Conservation (phyloP, 1,284 basidiomycete genomes). For the Coriolopsis trogii region DNA sequence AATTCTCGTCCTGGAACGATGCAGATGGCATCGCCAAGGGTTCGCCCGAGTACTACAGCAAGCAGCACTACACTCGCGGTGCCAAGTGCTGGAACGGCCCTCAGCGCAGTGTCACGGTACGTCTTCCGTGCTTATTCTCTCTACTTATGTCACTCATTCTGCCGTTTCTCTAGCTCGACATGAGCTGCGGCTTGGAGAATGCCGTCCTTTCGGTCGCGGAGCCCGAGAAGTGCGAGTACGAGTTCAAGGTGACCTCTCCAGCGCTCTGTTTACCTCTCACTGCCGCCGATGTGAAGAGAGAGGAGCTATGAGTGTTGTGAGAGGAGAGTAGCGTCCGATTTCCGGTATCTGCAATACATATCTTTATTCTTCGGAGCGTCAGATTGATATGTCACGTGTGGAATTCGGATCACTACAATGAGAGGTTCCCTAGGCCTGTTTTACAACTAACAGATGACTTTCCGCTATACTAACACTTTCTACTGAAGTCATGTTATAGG, state of each 20-base stretch:
- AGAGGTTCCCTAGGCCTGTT: too few species aligned
- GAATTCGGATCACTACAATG: not conserved
- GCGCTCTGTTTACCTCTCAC: slow-evolving; percentile 79
- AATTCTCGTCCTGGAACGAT: slow-evolving; percentile 79
- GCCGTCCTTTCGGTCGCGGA: slow-evolving; percentile 83
- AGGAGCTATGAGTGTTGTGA: slow-evolving; percentile 45
- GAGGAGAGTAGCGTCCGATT: not conserved
- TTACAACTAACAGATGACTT: too few species aligned
- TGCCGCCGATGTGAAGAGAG: slow-evolving; percentile 38
- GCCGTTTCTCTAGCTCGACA: slow-evolving; percentile 58
- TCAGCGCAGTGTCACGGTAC: slow-evolving; percentile 76
- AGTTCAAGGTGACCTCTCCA: slow-evolving; percentile 85
- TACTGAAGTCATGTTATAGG: too few species aligned
- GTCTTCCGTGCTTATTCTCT: slow-evolving; percentile 21
- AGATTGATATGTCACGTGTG: not conserved
- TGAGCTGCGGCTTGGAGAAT: slow-evolving; percentile 89
- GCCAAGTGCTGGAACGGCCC: slow-evolving; percentile 98
- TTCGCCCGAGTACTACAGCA: slow-evolving; percentile 75
- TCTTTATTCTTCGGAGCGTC: not conserved
- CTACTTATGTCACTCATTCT: not conserved
- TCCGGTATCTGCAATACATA: not conserved
- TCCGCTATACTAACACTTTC: too few species aligned
- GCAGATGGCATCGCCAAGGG: slow-evolving; percentile 57
- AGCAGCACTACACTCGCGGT: slow-evolving; percentile 83
- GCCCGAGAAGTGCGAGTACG: slow-evolving; percentile 97